Percentiles rank a stretch among this genome's conserved stretches.
Evolutionary conservation across 2,329 filamentous ascomycete genomes (phyloP).

Genomic region (Pezizomycotina sp.): DNA sequence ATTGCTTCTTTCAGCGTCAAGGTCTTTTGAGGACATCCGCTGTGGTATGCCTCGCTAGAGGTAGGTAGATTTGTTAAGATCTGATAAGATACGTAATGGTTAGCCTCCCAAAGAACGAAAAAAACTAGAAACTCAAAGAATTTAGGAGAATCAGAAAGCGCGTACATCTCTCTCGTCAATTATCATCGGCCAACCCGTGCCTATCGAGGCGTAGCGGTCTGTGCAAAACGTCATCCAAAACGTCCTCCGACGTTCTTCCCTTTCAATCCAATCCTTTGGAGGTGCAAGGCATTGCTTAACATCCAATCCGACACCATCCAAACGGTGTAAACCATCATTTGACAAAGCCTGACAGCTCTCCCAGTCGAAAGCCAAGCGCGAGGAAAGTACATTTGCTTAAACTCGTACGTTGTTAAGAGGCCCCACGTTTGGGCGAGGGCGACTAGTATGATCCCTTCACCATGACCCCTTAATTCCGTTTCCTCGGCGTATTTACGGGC

Average conservation of each 20-base stretch:
- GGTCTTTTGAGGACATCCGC: constrained; percentile 57
- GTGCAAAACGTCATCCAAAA: constrained; percentile 91
- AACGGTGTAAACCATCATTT: constrained; percentile 87
- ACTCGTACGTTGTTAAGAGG: constrained; percentile 69
- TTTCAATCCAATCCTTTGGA: constrained; percentile 82
- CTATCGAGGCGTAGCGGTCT: constrained; percentile 86
- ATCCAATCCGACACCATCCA: constrained; percentile 68
- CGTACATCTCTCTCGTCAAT: constrained; percentile 72
- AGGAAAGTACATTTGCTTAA: constrained; percentile 95
- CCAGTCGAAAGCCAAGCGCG: constrained; percentile 88
- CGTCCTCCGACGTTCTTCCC: constrained; percentile 74
- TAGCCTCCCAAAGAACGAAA: constrained; percentile 2
- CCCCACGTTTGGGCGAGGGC: constrained; percentile 75
- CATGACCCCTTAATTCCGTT: constrained; percentile 83
- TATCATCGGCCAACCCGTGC: constrained; percentile 91
- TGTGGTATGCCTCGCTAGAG: constrained; percentile 69
- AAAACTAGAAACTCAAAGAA: neutral
- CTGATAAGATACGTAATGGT: constrained; percentile 28
- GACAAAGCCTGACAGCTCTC: constrained; percentile 57
- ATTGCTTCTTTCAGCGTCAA: constrained; percentile 54
- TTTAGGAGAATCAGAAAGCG: constrained; percentile 4
- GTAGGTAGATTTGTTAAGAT: constrained; percentile 72
- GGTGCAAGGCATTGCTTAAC: constrained; percentile 83
- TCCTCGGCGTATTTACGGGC: constrained; percentile 78
- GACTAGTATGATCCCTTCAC: constrained; percentile 72